Percentiles rank a stretch among this genome's conserved stretches.
These are phyloP conservation scores for Tuber microsphaerosporum DNA, from an alignment of 495 filamentous ascomycete genomes.

Conservation along the genomic window DNA sequence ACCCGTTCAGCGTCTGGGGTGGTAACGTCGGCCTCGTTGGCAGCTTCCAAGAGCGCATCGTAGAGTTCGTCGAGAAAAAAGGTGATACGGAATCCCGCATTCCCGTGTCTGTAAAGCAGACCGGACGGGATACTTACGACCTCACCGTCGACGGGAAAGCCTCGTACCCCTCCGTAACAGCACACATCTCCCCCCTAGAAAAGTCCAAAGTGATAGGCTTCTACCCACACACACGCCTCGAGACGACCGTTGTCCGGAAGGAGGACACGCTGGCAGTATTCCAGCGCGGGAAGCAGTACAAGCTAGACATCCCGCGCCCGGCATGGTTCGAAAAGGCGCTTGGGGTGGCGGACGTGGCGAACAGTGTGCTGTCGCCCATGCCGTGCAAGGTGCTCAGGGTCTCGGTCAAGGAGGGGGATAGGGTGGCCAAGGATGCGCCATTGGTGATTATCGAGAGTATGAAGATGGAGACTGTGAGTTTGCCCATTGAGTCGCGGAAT, in stretches of 20 bases:
- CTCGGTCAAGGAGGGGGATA: constrained; percentile 69
- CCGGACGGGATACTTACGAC: constrained; percentile 56
- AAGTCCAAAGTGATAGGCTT: constrained; percentile 49
- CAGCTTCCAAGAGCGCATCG: constrained; percentile 50
- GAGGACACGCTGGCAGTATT: constrained; percentile 68
- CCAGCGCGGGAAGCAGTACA: constrained; percentile 71
- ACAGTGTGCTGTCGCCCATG: constrained; percentile 87
- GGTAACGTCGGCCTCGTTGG: constrained; percentile 52
- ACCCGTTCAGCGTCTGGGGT: constrained; percentile 44
- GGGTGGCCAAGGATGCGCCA: constrained; percentile 75
- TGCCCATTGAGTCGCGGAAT: not conserved
- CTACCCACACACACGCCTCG: constrained; percentile 72
- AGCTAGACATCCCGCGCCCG: constrained; percentile 59
- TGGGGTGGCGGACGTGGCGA: constrained; percentile 69
- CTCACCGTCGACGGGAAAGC: constrained; percentile 52
- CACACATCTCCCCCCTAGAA: constrained; percentile 12
- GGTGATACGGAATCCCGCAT: constrained; percentile 49
- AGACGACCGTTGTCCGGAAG: constrained; percentile 67
- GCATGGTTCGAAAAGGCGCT: constrained; percentile 80
- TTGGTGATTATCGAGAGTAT: constrained; percentile 97
- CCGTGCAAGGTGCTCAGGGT: constrained; percentile 87
- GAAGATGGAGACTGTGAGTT: constrained; percentile 89
- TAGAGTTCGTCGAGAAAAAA: constrained; percentile 50
- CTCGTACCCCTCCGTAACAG: constrained; percentile 41
- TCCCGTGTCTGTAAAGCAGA: constrained; percentile 62